Base-by-base conservation (phyloP, 169 alveolate genomes). In the Plasmodium vinckei region DNA sequence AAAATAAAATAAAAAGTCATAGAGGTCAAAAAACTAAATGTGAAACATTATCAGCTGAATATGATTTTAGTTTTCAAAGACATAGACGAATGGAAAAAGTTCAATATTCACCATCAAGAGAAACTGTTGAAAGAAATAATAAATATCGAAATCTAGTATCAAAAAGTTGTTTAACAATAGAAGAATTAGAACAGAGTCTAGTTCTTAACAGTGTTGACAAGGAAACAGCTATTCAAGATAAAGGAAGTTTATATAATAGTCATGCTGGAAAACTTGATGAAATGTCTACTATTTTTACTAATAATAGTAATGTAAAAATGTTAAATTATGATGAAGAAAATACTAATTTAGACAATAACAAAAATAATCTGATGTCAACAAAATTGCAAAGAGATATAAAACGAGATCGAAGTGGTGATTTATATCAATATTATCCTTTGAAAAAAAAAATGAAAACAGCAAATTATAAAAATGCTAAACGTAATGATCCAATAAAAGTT, bases 61-160 rank as follows among this genome's bases (percentile, higher is more conserved):
- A 79, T 54, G 89, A 79, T 59, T 79, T 79, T 13, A 77, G 88
- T n/a, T 64, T 65, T 47, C 88, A 64, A 21, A 77, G 77, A 54
- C 73, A 61, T 25, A 39, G 77, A 12, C 46, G 54, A 12, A 46
- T 46, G 19, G 88, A 77, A 42, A 49, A 57, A 6, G 65, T 23
- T 64, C 88, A 65, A 15, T 77, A 49, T 23, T 77, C 77, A 6
- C 88, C 88, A 6, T 77, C 88, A 1, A 3, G 39, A 7, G 88
- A 77, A 13, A 77, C 88, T 9, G 15, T 64, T 9, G 69, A 65
- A 68, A 63, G 77, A 68, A 77, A 77, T 33, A 65, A 77, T 54
- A 63, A 33, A 54, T 77, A 61, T 44, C 7, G n/a, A 13, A 73
- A 59, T 59, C 33, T 77, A 1, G 27, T 77, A 2, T 15, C 88